These are phyloP conservation scores for Trametes cinnabarina DNA, from an alignment of 768 basidiomycete genomes.

Conservation along the genomic window DNA sequence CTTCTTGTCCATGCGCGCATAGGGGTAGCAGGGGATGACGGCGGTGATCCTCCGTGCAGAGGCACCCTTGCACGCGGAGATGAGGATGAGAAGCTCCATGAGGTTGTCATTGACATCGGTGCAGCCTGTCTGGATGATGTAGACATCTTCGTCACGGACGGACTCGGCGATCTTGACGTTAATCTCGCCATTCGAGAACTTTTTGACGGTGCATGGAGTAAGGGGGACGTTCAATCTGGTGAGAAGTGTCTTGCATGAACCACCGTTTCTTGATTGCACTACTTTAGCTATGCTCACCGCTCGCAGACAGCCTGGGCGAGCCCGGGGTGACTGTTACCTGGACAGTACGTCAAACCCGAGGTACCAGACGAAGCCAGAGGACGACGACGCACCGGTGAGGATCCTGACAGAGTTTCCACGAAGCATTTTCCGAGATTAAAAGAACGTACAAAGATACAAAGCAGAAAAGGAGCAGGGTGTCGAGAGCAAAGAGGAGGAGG, in stretches of 20 bases:
- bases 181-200: slow-evolving; percentile 94
- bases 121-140: slow-evolving; percentile 93
- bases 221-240: slow-evolving; percentile 86
- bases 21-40: slow-evolving; percentile 97
- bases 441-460: slow-evolving; percentile 15
- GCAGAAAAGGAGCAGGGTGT: not conserved
- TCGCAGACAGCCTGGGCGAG: slow-evolving; percentile 94
- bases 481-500: slow-evolving; percentile 2
- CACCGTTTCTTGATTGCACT: slow-evolving; percentile 44
- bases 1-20: slow-evolving; percentile 97
- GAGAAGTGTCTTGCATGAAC: slow-evolving; percentile 38
- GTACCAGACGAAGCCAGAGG: not conserved
- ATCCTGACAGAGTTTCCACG: slow-evolving; percentile 81
- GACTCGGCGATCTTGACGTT: slow-evolving; percentile 94
- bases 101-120: slow-evolving; percentile 92
- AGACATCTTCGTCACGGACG: slow-evolving; percentile 96
- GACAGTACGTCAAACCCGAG: slow-evolving; percentile 17
- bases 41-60: slow-evolving; percentile 95
- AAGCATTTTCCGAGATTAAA: slow-evolving; percentile 55
- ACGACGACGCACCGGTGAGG: slow-evolving; percentile 56
- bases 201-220: slow-evolving; percentile 80
- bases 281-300: slow-evolving; percentile 66
- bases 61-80: slow-evolving; percentile 96
- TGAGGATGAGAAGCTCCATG: slow-evolving; percentile 98
- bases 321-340: slow-evolving; percentile 98